These are phyloP conservation scores for Barnettozyma salicaria DNA, from an alignment of 805 yeast genomes.

Conservation along the genomic window DNA sequence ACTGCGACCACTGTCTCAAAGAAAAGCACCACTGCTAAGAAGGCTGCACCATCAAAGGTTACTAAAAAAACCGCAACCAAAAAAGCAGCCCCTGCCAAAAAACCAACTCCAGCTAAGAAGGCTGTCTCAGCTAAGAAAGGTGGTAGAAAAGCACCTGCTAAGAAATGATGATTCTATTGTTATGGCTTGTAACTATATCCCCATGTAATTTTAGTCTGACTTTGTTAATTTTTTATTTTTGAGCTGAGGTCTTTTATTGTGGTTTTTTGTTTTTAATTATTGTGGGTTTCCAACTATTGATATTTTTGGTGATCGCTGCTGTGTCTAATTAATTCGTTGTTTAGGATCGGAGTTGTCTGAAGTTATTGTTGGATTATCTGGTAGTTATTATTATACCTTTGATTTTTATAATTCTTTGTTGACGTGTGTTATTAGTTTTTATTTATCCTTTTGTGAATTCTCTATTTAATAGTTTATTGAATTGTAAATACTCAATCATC, in stretches of 20 bases:
- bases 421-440: conserved; percentile 1
- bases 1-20: conserved; percentile 23
- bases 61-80: not conserved
- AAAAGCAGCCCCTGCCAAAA: conserved; percentile 14
- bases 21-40: conserved; percentile 20
- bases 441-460: not conserved
- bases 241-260: not conserved
- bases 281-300: not conserved
- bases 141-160: conserved; percentile 20
- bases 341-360: not conserved
- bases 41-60: too few species aligned
- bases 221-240: not conserved
- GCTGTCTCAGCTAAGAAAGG: conserved; percentile 21
- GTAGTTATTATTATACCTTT: not conserved
- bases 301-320: not conserved
- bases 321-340: too few species aligned
- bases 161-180: conserved; percentile 9
- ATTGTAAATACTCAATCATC: not conserved
- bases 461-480: not conserved
- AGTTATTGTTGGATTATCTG: not conserved
- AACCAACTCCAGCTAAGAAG: conserved; percentile 28
- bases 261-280: not conserved
- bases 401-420: not conserved
- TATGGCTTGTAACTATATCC: too few species aligned
- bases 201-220: too few species aligned